Evolutionary conservation across 1,284 basidiomycete genomes (phyloP), one percentile per base, ranked within the genome.

Genomic region (Neonothopanus nambi): DNA sequence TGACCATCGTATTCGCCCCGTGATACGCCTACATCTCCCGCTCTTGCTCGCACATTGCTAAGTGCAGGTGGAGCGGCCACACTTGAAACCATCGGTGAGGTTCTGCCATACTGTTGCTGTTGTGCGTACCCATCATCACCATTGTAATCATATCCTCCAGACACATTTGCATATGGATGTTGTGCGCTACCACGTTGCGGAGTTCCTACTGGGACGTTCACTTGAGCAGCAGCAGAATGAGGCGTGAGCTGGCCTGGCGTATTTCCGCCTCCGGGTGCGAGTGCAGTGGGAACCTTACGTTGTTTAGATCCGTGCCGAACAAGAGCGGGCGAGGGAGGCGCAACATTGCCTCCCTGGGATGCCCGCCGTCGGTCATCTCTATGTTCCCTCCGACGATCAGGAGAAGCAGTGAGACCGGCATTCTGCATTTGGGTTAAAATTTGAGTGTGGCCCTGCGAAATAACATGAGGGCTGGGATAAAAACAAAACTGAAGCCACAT

Each of bases 1-100:
- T 84, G 81, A 47, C 78, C 79, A 54, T 80, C 78, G 63, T 83
- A 82, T 40, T 75, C 78, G 53, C 78, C 82, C 51, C 79, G 79
- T 45, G 85, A 79, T 54, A 80, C 75, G 47, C 86, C 86, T 30
- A 80, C 72, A 65, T 87, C 84, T 41, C 84, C 87, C 54, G 76
- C 85, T 59, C 75, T 73, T 53, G 86, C 88, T 45, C 87, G 81
- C 55, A 87, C 80, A 60, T 81, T 79, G 67, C 82, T 89, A 55
- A 89, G 68, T 37, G 85, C 86, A 26, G 86, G 87, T 51, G 85
- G 85, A 26, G 79, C 85, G 42, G 82, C 82, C 44, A 79, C 78
- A 55, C 74, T 83, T 35, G 86, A 79, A 49, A 88, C 78, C 88
- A 91, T 91, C 17, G 87, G 87, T 36, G 88, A 89, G 41, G 80